Conservation (phyloP, 2,329 filamentous ascomycete genomes). For the Gaeumannomyces sp. region DNA sequence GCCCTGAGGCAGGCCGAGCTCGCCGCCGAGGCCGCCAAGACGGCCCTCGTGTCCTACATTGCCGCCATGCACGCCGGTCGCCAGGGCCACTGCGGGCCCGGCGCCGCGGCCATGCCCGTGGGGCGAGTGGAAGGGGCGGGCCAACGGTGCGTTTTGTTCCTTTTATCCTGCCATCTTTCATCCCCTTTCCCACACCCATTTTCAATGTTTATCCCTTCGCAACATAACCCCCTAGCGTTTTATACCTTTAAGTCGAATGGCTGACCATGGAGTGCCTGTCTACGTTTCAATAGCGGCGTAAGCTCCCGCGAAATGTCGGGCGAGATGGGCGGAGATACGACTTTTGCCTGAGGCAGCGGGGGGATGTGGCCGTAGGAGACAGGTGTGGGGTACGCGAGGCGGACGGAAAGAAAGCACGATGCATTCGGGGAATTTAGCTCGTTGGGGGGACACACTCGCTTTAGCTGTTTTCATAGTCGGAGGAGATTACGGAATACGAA, state of each 20-base stretch:
- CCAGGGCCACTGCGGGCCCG: slow-evolving; percentile 3
- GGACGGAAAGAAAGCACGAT: too few species aligned
- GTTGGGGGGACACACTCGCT: too few species aligned
- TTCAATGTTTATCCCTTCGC: too few species aligned
- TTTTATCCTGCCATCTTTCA: background rate
- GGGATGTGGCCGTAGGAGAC: background rate
- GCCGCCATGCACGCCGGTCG: slow-evolving; percentile 6
- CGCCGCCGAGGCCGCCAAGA: slow-evolving; percentile 38
- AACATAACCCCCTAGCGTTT: too few species aligned
- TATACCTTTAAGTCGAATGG: too few species aligned
- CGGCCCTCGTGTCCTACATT: slow-evolving; percentile 36
- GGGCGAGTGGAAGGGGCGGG: background rate
- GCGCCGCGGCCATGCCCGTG: background rate
- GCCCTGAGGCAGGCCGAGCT: slow-evolving; percentile 40
- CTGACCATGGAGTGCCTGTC: background rate
- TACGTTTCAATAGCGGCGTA: slow-evolving; percentile 29
- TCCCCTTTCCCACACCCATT: too few species aligned
- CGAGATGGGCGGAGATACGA: slow-evolving; percentile 58
- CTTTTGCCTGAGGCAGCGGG: background rate
- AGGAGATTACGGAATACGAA: background rate
- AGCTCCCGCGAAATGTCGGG: slow-evolving; percentile 51
- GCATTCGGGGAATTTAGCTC: too few species aligned
- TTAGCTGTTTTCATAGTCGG: too few species aligned
- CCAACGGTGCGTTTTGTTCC: background rate
- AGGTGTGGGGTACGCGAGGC: too few species aligned